A percentile compares a stretch with the other conserved stretches of the same genome.
Conservation (phyloP, 495 filamentous ascomycete species). For the Penicillium longicatenatum region DNA sequence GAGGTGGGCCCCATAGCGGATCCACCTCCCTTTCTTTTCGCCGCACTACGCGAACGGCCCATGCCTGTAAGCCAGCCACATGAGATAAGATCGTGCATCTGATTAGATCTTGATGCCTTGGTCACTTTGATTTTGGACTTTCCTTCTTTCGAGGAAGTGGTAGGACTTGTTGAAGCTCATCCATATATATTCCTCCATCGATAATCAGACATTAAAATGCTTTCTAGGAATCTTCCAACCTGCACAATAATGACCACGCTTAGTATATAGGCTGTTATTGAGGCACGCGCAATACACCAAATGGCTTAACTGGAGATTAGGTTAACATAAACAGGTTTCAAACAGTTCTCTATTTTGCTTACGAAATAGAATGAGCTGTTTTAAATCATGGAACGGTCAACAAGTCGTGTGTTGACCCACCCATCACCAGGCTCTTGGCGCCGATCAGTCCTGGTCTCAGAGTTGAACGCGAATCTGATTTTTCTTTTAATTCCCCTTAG, state of each 20-base stretch:
- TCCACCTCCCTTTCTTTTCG: not conserved
- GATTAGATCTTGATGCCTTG: conserved; percentile 5
- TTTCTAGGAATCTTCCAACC: no score
- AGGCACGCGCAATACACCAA: not conserved
- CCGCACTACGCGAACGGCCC: conserved; percentile 2
- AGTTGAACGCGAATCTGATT: conserved; percentile 1
- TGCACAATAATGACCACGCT: no score
- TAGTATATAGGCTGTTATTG: not conserved
- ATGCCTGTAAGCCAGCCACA: not conserved
- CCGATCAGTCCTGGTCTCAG: conserved; percentile 6
- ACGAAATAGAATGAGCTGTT: conserved; percentile 2
- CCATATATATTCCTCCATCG: no score
- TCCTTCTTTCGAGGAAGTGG: no score
- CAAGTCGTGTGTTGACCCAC: not conserved
- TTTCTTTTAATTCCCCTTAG: not conserved
- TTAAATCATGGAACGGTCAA: not conserved
- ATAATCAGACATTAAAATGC: no score
- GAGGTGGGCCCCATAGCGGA: not conserved
- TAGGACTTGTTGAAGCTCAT: no score
- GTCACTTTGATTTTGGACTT: no score
- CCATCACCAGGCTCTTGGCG: conserved; percentile 2
- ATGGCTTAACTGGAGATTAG: not conserved
- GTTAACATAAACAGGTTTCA: not conserved
- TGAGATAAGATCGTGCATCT: conserved; percentile 9
- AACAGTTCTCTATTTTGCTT: not conserved